Base-by-base conservation (phyloP, 2,329 filamentous ascomycete species). In the Colletotrichum truncatum region DNA sequence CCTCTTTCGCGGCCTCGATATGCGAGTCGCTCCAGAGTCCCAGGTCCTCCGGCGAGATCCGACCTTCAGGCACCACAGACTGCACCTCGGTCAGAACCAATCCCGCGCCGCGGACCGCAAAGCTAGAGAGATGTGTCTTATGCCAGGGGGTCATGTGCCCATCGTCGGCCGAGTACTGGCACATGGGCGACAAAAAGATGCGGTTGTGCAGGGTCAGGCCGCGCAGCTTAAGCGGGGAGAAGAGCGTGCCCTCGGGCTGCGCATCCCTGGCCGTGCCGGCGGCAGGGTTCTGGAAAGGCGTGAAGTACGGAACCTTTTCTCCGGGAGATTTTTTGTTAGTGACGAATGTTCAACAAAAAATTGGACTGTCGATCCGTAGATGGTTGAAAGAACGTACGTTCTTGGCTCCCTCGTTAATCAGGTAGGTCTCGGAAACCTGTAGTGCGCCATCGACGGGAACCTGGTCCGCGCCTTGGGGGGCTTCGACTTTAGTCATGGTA, bases 11-110 rank as follows among this genome's bases (percentile, higher is more conserved):
- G 0, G 83, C 83, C 64, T 84, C 89, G 55, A 91, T 87, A 68
- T 94, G 92, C 1, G 83, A 85, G 72, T 94, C 91, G 54, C 89
- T 84, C 91, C 91, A 94, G 5, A 94, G 75, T 0, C 91, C 90
- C 11, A 76, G 74, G 69, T 91, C 87, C 68, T 92, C 82, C 0
- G 91, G 91, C 0, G 91, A 92, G 76, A 94, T 93, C 12, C 92
- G 84, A 4, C 92, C 91, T 68, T 91, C 84, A 0, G 90, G 78
- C 2, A 85, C 81, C 0, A 94, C 89, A 1, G 88, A 82, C 0
- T 91, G 92, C 1, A 91, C 90, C 77, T 94, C 92, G 11, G 92
- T 77, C 66, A 92, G 84, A 12, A 88, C 75, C 3, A 94, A 76
- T 0, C 90, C 91, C 0, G 92, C 71, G 5, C 80, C 80, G 5